phyloP scores from a whole-genome alignment of 106 monocot genomes.

The Phalaenopsis equestris region DNA sequence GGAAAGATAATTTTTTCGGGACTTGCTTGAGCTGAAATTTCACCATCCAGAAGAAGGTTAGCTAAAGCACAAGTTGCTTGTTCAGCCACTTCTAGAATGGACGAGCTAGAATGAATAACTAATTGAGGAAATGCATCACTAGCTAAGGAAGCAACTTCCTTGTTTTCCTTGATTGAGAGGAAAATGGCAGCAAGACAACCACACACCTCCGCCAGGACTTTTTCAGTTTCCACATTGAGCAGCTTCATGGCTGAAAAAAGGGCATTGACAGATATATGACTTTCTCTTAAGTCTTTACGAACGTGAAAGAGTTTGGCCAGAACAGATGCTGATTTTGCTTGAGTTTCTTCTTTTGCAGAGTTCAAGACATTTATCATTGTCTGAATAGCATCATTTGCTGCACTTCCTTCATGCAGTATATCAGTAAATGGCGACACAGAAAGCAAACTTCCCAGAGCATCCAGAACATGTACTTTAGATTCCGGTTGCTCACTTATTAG shows the following conservation, averaged over 20 bases:
- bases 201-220: slow-evolving; percentile 47
- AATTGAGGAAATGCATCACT: slow-evolving; percentile 50
- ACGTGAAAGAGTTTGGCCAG: slow-evolving; percentile 77
- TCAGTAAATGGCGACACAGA: slow-evolving; percentile 74
- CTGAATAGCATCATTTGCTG: slow-evolving; percentile 93
- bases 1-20: slow-evolving; percentile 69
- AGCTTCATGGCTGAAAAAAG: slow-evolving; percentile 64
- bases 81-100: slow-evolving; percentile 75
- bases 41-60: slow-evolving; percentile 78
- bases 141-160: slow-evolving; percentile 66
- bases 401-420: slow-evolving; percentile 89
- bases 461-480: slow-evolving; percentile 87
- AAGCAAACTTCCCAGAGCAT: slow-evolving; percentile 84
- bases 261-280: slow-evolving; percentile 70
- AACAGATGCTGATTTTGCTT: slow-evolving; percentile 80
- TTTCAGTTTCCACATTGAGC: slow-evolving; percentile 54
- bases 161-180: slow-evolving; percentile 84
- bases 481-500: slow-evolving; percentile 94
- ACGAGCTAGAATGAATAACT: slow-evolving; percentile 58
- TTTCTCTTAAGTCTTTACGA: slow-evolving; percentile 93
- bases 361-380: slow-evolving; percentile 84
- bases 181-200: slow-evolving; percentile 90
- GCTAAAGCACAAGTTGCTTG: slow-evolving; percentile 87
- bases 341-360: slow-evolving; percentile 80
- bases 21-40: slow-evolving; percentile 45